These are phyloP conservation scores for Babesia ovis DNA, from an alignment of 169 alveolate genomes.

Conservation along the genomic window DNA sequence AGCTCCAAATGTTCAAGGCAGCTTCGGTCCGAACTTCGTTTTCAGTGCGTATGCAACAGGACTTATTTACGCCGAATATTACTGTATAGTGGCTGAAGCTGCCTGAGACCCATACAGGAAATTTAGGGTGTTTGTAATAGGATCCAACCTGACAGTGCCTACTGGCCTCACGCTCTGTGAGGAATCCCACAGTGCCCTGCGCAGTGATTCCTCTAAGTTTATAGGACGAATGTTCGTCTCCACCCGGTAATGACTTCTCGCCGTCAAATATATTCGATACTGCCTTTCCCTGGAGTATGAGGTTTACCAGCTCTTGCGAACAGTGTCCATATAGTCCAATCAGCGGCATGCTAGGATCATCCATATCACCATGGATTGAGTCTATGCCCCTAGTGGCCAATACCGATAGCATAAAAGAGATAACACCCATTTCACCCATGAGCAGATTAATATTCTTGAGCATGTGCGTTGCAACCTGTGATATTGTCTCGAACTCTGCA, in stretches of 20 bases:
- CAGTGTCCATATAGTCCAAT: constrained; percentile 80
- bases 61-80: constrained; percentile 48
- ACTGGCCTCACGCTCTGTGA: constrained; percentile 81
- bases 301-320: constrained; percentile 80
- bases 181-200: constrained; percentile 73
- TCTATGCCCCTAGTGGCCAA: constrained; percentile 75
- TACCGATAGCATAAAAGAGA: constrained; percentile 75
- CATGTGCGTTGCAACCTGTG: constrained; percentile 72
- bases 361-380: constrained; percentile 75
- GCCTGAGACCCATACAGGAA: constrained; percentile 81
- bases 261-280: constrained; percentile 84
- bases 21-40: constrained; percentile 36
- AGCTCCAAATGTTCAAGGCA: constrained; percentile 60
- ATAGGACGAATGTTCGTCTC: constrained; percentile 5
- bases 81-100: constrained; percentile 79
- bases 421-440: constrained; percentile 71
- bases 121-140: constrained; percentile 76
- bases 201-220: constrained; percentile 75
- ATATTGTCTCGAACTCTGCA: constrained; percentile 69
- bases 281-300: constrained; percentile 77
- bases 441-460: constrained; percentile 69
- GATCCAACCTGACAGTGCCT: constrained; percentile 81
- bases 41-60: constrained; percentile 46
- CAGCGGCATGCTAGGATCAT: constrained; percentile 72
- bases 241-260: constrained; percentile 60